Conservation (phyloP, 176 grass and related monocot species). For the Typha latifolia region DNA sequence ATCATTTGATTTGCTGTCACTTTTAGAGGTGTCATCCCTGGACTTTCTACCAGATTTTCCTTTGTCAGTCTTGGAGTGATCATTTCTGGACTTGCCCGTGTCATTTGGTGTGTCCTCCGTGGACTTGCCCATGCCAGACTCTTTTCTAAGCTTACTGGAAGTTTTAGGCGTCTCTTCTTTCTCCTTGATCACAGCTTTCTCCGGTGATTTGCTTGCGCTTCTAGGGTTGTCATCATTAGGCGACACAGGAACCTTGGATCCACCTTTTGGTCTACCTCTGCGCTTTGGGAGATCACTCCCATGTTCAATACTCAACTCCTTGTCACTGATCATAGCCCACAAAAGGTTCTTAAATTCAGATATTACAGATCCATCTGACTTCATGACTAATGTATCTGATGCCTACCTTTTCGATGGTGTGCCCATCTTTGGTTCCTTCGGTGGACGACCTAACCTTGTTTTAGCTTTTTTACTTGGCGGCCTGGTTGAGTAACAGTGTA, state of each 20-base stretch:
- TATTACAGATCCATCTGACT: conserved; percentile 10
- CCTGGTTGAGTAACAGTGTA: conserved; percentile 15
- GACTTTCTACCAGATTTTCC: conserved; percentile 4
- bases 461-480: conserved; percentile 19
- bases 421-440: conserved; percentile 19
- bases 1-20: conserved; percentile 29
- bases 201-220: conserved; percentile 20
- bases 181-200: conserved; percentile 18
- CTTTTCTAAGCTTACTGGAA: conserved; percentile 18
- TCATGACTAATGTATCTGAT: neutral
- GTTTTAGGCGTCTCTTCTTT: conserved; percentile 22
- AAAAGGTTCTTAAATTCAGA: conserved; percentile 2
- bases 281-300: conserved; percentile 24
- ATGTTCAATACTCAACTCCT: conserved; percentile 11
- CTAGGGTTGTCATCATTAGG: conserved; percentile 18
- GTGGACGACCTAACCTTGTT: conserved; percentile 1
- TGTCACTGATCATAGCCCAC: conserved; percentile 18
- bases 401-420: conserved; percentile 27
- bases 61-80: conserved; percentile 9
- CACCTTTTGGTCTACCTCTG: conserved; percentile 42
- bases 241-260: conserved; percentile 21
- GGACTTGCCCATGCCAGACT: conserved; percentile 17
- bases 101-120: conserved; percentile 21
- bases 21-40: conserved; percentile 24
- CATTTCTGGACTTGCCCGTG: conserved; percentile 24